These are phyloP conservation scores for Ampelocalamus luodianensis DNA, from an alignment of 176 grass and related monocot species.

Conservation along the genomic window DNA sequence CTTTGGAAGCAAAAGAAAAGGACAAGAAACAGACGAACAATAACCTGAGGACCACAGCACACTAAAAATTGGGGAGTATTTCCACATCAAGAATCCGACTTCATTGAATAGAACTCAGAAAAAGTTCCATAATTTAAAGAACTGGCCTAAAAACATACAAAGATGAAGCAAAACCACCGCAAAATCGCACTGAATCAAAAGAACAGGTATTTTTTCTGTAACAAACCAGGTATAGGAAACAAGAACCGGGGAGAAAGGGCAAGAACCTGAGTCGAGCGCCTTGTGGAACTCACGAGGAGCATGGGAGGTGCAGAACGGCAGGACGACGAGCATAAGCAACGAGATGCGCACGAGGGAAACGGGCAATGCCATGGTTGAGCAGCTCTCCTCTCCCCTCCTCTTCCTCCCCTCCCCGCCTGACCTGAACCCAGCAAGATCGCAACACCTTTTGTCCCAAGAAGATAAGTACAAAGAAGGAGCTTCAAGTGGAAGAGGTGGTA, in stretches of 20 bases:
- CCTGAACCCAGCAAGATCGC: constrained; percentile 38
- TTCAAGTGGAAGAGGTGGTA: constrained; percentile 18
- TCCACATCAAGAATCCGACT: constrained; percentile 35
- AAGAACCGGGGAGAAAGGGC: neutral
- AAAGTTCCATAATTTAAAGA: neutral
- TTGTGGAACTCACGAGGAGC: constrained; percentile 31
- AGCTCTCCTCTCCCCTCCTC: neutral
- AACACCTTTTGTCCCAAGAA: neutral
- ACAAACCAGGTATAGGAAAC: neutral
- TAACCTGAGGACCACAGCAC: constrained; percentile 47
- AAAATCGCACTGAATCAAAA: neutral
- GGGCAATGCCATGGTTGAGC: constrained; percentile 60
- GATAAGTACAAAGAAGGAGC: constrained; percentile 28
- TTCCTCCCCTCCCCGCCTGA: neutral
- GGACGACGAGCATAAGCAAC: constrained; percentile 50
- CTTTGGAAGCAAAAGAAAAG: neutral
- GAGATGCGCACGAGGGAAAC: constrained; percentile 31
- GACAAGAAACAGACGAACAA: constrained; percentile 31
- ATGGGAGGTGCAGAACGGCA: constrained; percentile 49
- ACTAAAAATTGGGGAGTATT: constrained; percentile 27
- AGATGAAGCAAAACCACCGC: neutral
- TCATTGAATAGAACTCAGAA: neutral
- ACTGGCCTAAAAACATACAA: neutral
- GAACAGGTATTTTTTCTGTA: neutral
- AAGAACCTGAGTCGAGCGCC: constrained; percentile 42